Evolutionary conservation across 176 grass and related monocot species (phyloP).

Genomic region (Typha latifolia): DNA sequence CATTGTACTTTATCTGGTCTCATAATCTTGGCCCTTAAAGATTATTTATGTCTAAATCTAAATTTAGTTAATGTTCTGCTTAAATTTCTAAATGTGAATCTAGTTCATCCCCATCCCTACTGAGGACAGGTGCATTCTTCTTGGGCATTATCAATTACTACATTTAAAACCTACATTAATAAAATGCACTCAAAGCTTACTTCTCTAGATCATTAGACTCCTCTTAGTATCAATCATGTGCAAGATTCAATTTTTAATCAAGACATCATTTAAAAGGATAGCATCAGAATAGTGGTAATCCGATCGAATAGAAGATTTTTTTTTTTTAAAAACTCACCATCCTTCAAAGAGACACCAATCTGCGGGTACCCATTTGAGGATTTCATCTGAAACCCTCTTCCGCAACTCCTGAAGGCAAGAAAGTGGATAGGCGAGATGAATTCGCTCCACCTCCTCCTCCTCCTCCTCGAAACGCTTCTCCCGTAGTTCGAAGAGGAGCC

Average conservation of each 20-base stretch:
- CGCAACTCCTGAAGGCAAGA: slow-evolving; percentile 8
- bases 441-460: not conserved
- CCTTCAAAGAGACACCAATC: slow-evolving; percentile 38
- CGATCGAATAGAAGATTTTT: not conserved
- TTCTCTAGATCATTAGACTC: not conserved
- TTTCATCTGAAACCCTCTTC: slow-evolving; percentile 28
- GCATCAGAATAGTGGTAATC: not conserved
- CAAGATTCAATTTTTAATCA: not conserved
- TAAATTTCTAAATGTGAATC: no score
- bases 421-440: not conserved
- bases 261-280: not conserved
- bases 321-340: slow-evolving; percentile 16
- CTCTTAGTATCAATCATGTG: not conserved
- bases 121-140: no score
- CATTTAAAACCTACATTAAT: not conserved
- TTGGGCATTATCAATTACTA: no score
- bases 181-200: not conserved
- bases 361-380: slow-evolving; percentile 58
- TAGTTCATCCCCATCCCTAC: no score
- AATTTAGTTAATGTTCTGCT: no score
- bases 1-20: no score
- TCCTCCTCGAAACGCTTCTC: not conserved
- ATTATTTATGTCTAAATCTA: no score
- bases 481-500: not conserved
- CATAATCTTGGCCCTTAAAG: no score